phyloP scores from a whole-genome alignment of 2,329 filamentous ascomycete species.

The Endothia cerciana region DNA sequence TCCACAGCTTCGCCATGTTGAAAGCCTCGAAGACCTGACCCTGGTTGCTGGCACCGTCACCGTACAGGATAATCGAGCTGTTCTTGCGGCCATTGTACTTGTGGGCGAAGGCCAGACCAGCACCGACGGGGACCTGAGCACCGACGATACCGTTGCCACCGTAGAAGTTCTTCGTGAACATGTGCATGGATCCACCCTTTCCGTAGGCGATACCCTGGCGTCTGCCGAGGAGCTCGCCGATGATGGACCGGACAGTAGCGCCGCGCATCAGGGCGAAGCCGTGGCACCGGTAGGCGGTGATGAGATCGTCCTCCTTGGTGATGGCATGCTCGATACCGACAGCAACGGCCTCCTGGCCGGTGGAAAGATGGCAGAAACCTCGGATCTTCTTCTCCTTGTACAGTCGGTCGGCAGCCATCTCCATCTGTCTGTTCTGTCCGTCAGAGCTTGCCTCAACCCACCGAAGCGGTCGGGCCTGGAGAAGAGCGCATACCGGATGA shows the following conservation, averaged over 20 bases:
- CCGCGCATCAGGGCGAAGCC: slow-evolving; percentile 98
- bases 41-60: slow-evolving; percentile 98
- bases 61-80: slow-evolving; percentile 87
- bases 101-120: slow-evolving; percentile 95
- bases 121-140: slow-evolving; percentile 96
- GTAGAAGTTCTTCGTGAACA: slow-evolving; percentile 98
- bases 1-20: slow-evolving; percentile 99
- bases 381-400: slow-evolving; percentile 99
- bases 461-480: not conserved
- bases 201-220: slow-evolving; percentile 97
- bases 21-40: slow-evolving; percentile 99
- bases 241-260: slow-evolving; percentile 86
- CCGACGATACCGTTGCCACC: slow-evolving; percentile 99
- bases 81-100: slow-evolving; percentile 89
- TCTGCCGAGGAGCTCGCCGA: slow-evolving; percentile 92
- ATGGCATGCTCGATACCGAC: slow-evolving; percentile 97
- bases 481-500: slow-evolving; percentile 71
- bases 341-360: slow-evolving; percentile 95
- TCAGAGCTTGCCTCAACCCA: slow-evolving; percentile 24
- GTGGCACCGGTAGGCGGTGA: slow-evolving; percentile 99
- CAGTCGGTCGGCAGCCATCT: slow-evolving; percentile 97
- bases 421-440: slow-evolving; percentile 79
- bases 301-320: slow-evolving; percentile 87
- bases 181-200: slow-evolving; percentile 99
- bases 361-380: slow-evolving; percentile 98